Base-by-base conservation (phyloP, 352 stramenopile genomes). In the Phytophthora sp. region DNA sequence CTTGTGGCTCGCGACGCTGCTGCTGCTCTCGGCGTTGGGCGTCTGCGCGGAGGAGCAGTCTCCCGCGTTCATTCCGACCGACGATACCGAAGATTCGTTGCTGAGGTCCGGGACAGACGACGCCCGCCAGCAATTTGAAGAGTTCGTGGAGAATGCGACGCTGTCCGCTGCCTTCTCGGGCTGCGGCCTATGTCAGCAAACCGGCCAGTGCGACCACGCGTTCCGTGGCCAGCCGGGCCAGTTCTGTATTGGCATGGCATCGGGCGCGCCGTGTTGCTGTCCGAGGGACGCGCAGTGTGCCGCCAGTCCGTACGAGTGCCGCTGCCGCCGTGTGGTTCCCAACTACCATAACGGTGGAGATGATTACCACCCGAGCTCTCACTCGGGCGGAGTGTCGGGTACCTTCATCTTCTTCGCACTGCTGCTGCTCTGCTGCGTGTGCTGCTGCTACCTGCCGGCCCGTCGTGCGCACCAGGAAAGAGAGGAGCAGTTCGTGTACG, bases 211-310 rank as follows among this genome's bases (percentile, higher is more conserved):
- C 45, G 76, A 87, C 64, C 79, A 82, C 20, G 83, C 83, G 3
- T 92, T 89, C 56, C 83, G 74, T 21, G 80, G 82, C 20, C 55
- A 62, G 7, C 79, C 71, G 0, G 83, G 83, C 1, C 80, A 92
- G 51, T 92, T 92, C 56, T 92, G 83, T 58, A 68, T 84, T 24
- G 79, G 76, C 29, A 45, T 92, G 38, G 68, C 71, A 23, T 83
- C 77, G 0, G 79, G 79, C 3, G 67, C 74, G 13, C 81, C 84
- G 18, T 92, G 84, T 52, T 92, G 84, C 63, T 92, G 84, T 20
- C 84, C 84, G 16, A 21, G 18, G 4, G 70, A 84, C 55, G 72
- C 84, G 8, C 77, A 90, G 64, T 92, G 84, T 38, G 82, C 77
- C 15, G 64, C 69, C 33, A 89, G 66, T 49, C 64, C 57, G 13